Percentiles rank a stretch among this genome's conserved stretches.
Conservation (phyloP, 441 rosid species). For the Gossypium schwendimanii region DNA sequence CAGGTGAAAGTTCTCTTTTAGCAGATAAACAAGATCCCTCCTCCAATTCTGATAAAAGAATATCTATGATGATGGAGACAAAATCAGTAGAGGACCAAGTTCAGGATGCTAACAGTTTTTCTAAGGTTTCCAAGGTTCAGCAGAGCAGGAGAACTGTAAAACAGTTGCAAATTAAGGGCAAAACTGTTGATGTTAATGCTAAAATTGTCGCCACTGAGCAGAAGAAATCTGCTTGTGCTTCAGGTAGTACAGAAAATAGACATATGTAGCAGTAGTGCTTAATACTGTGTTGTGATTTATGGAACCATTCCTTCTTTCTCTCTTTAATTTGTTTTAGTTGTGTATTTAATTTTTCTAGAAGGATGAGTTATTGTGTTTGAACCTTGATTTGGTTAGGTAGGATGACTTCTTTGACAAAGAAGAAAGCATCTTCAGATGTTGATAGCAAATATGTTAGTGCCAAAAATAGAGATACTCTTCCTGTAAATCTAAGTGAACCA, state of each 20-base stretch:
- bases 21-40: conserved; percentile 23
- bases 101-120: conserved; percentile 20
- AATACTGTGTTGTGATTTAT: not conserved
- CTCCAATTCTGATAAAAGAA: conserved; percentile 21
- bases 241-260: conserved; percentile 28
- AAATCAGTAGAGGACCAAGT: conserved; percentile 20
- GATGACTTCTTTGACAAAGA: conserved; percentile 19
- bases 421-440: conserved; percentile 27
- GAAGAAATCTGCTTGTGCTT: conserved; percentile 24
- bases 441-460: conserved; percentile 20
- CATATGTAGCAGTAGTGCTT: not conserved
- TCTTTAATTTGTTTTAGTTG: not conserved
- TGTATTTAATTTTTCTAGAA: not conserved
- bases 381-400: conserved; percentile 24
- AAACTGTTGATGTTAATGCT: conserved; percentile 29
- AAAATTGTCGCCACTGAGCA: conserved; percentile 21
- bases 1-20: conserved; percentile 43
- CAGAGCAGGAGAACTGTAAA: conserved; percentile 35
- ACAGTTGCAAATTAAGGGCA: conserved; percentile 19
- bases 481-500: conserved; percentile 46
- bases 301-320: not conserved
- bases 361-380: conserved; percentile 8
- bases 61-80: conserved; percentile 23
- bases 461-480: conserved; percentile 16
- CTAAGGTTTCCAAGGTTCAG: conserved; percentile 28